phyloP scores from a whole-genome alignment of 106 monocot species.

The Phalaenopsis aphrodite region DNA sequence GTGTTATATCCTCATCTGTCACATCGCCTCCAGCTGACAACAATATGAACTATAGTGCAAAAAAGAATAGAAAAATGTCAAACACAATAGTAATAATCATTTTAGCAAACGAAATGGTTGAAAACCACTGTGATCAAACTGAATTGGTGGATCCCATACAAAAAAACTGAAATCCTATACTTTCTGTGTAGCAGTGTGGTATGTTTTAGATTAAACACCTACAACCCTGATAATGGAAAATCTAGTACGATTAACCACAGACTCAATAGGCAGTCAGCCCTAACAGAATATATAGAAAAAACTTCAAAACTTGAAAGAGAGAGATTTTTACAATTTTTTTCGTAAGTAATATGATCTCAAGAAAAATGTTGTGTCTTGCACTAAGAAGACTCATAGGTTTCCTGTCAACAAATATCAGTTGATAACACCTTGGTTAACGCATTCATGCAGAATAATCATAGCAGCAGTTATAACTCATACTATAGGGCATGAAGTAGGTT shows the following conservation, averaged over 20 bases:
- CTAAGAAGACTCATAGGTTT: not conserved
- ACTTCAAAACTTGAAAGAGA: not conserved
- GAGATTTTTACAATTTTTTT: not conserved
- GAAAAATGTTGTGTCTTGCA: not conserved
- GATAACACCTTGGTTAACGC: not conserved
- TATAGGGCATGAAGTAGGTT: not conserved
- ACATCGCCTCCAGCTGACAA: conserved; percentile 72
- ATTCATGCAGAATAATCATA: not conserved
- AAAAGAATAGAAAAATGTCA: conserved; percentile 21
- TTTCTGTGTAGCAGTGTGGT: not conserved
- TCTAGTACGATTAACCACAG: not conserved
- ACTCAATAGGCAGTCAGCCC: not conserved
- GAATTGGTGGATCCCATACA: no score
- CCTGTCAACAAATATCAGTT: not conserved
- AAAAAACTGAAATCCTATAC: not conserved
- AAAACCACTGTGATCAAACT: not conserved
- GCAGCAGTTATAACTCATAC: not conserved
- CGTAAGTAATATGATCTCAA: not conserved
- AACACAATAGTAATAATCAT: conserved; percentile 5
- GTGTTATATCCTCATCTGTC: conserved; percentile 64
- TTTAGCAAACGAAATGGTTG: not conserved
- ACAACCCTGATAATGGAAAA: not conserved
- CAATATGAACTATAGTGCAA: conserved; percentile 55
- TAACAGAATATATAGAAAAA: not conserved
- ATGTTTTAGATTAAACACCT: not conserved